Evolutionary conservation across 345 rosid genomes (phyloP).

Genomic region (Odontarrhena argentea): DNA sequence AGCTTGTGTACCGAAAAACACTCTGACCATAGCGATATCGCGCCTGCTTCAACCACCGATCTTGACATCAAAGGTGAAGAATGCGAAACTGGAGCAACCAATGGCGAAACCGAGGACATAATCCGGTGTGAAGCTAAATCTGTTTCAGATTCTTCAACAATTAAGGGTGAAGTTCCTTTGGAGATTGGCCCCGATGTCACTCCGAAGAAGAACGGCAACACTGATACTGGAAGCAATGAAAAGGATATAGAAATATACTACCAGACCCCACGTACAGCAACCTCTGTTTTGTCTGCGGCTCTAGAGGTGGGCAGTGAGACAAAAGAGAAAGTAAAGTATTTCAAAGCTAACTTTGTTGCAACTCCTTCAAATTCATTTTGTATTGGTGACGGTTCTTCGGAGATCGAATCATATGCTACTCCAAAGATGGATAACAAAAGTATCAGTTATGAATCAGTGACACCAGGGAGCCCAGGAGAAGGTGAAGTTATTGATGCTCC

Average conservation of each 20-base stretch:
- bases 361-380: background rate
- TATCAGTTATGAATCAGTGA: background rate
- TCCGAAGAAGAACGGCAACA: too few relatives aligned
- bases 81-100: too few relatives aligned
- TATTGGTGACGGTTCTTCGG: background rate
- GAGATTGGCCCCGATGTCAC: background rate
- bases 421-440: background rate
- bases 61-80: too few relatives aligned
- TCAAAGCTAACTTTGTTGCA: background rate
- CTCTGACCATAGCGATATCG: background rate
- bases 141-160: too few relatives aligned
- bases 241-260: too few relatives aligned
- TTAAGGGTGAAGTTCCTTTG: background rate
- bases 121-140: too few relatives aligned
- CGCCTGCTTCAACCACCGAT: background rate
- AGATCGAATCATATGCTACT: background rate
- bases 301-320: too few relatives aligned
- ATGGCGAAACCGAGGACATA: too few relatives aligned
- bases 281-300: too few relatives aligned
- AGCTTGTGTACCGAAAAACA: background rate
- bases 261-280: too few relatives aligned
- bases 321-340: too few relatives aligned
- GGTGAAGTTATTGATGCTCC: conserved; percentile 17
- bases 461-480: background rate
- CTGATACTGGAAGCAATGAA: too few relatives aligned